Base-by-base conservation (phyloP, 2,329 filamentous ascomycete species). In the Dendrostoma leiphaemia region DNA sequence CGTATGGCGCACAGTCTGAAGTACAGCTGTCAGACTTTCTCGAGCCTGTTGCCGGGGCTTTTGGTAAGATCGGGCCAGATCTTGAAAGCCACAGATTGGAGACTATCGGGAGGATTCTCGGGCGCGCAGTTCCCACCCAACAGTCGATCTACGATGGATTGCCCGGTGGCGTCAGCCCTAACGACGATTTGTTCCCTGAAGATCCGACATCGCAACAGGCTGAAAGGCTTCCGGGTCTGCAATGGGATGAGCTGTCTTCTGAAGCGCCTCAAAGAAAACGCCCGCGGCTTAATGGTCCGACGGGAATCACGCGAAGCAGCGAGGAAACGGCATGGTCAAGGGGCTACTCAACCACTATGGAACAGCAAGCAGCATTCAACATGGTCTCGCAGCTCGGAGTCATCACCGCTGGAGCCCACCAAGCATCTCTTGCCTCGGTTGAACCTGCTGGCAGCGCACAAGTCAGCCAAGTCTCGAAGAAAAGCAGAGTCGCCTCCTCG, bases 21-120 rank as follows among this genome's bases (percentile, higher is more conserved):
- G 84, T 86, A 0, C 82, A 80, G 7, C 67, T 93, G 15, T 94
- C 90, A 1, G 78, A 80, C 1, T 97, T 96, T 63, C 73, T 97
- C 19, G 78, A 83, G 0, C 73, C 79, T 67, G 63, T 83, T 77
- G 57, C 77, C 37, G 73, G 77, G 19, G 57, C 60, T 70, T 68
- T 82, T 81, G 58, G 79, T 31, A 76, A 79, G 24, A 81, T 82
- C 61, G 92, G 91, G 0, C 90, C 92, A 1, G 83, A 82, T 0
- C 82, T 96, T 46, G 78, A 85, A 32, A 77, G 81, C 31, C 73
- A 75, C 1, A 76, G 84, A 1, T 76, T 94, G 10, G 76, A 80
- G 35, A 81, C 83, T 28, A 81, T 94, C 7, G 87, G 88, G 4
- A 83, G 79, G 46, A 93, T 96, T 17, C 73, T 97, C 4, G 71